Conservation (phyloP, 306 rosid species). For the Lupinus albus region DNA sequence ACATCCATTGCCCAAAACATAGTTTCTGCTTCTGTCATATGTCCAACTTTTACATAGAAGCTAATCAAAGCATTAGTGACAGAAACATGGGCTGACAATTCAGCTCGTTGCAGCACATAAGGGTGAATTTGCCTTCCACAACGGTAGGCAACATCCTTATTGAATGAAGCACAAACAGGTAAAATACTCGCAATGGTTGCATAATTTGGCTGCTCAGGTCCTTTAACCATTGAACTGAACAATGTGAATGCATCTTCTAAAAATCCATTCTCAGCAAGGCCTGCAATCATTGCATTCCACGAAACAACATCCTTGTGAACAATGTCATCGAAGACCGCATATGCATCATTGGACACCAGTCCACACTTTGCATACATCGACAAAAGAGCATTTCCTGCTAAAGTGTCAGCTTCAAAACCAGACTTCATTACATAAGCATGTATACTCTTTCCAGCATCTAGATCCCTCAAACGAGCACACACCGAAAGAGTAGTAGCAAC, state of each 20-base stretch:
- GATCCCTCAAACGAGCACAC: slow-evolving; percentile 62
- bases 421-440: slow-evolving; percentile 71
- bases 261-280: slow-evolving; percentile 66
- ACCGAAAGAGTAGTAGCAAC: slow-evolving; percentile 73
- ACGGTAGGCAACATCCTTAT: slow-evolving; percentile 45
- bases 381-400: slow-evolving; percentile 73
- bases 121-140: slow-evolving; percentile 77
- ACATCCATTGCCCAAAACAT: slow-evolving; percentile 64
- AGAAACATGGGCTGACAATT: slow-evolving; percentile 58
- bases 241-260: slow-evolving; percentile 54
- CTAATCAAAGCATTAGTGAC: slow-evolving; percentile 81
- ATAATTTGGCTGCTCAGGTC: slow-evolving; percentile 61
- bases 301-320: slow-evolving; percentile 73
- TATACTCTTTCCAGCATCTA: slow-evolving; percentile 56
- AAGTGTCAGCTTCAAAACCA: slow-evolving; percentile 65
- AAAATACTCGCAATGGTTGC: slow-evolving; percentile 70
- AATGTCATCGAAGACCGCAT: slow-evolving; percentile 61
- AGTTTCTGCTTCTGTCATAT: slow-evolving; percentile 56
- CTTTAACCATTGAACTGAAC: slow-evolving; percentile 67
- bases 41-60: slow-evolving; percentile 72
- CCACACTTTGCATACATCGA: slow-evolving; percentile 87
- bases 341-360: slow-evolving; percentile 56
- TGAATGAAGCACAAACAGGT: slow-evolving; percentile 67
- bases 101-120: slow-evolving; percentile 58
- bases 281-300: slow-evolving; percentile 88